These are phyloP conservation scores for Coniella vitis DNA, from an alignment of 2,329 filamentous ascomycete genomes.

Conservation along the genomic window DNA sequence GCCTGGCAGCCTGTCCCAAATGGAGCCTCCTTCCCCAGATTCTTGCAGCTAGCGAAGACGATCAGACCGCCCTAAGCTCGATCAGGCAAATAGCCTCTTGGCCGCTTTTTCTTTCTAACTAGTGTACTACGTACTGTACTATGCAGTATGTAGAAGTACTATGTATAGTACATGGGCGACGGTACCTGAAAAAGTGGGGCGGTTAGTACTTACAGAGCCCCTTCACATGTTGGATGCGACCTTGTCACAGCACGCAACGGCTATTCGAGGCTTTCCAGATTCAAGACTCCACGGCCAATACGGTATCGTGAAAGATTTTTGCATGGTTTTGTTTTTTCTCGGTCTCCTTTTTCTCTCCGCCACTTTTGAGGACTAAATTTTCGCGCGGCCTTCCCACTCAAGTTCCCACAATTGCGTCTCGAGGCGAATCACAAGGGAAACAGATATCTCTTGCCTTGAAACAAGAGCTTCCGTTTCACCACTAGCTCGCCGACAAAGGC, in stretches of 20 bases:
- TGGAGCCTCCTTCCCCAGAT: conserved; percentile 1
- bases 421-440: background rate
- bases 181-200: conserved; percentile 7
- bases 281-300: no score
- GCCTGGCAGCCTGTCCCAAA: no score
- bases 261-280: conserved; percentile 5
- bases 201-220: background rate
- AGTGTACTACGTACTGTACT: no score
- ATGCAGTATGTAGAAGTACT: no score
- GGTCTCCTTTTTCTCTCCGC: background rate
- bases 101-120: background rate
- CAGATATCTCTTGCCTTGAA: background rate
- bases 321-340: background rate
- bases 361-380: no score
- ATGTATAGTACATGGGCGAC: background rate
- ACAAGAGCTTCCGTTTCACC: background rate
- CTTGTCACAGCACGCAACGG: background rate
- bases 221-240: conserved; percentile 1
- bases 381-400: background rate
- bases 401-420: background rate
- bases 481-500: background rate
- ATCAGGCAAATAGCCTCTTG: background rate
- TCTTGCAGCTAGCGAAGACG: background rate
- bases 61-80: conserved; percentile 1
- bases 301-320: background rate